phyloP scores from a whole-genome alignment of 768 basidiomycete genomes.

The Mycena vulgaris region DNA sequence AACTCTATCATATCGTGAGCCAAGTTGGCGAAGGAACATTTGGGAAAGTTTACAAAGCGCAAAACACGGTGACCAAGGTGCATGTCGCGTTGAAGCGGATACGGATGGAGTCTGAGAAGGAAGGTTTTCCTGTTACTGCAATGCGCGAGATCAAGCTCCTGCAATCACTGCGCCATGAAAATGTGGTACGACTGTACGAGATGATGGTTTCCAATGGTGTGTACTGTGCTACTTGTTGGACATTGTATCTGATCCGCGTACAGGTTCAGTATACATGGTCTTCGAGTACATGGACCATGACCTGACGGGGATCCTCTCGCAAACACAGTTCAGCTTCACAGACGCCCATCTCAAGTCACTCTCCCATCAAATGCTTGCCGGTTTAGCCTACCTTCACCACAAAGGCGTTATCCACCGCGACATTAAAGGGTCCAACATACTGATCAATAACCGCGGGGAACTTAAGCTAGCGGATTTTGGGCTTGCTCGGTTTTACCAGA shows the following conservation, averaged over 20 bases:
- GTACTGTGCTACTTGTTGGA: conserved; percentile 34
- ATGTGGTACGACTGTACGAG: conserved; percentile 91
- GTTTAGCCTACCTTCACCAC: conserved; percentile 95
- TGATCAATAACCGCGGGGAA: conserved; percentile 92
- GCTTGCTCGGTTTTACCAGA: conserved; percentile 95
- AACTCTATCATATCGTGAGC: conserved; percentile 88
- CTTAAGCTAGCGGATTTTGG: conserved; percentile 98
- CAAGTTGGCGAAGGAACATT: conserved; percentile 99
- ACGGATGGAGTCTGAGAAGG: conserved; percentile 96
- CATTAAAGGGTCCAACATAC: conserved; percentile 99
- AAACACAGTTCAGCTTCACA: conserved; percentile 88
- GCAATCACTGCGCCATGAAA: conserved; percentile 90
- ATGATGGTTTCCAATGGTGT: conserved; percentile 99
- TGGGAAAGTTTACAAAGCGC: conserved; percentile 96
- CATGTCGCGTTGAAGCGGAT: conserved; percentile 96
- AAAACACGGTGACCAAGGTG: conserved; percentile 81
- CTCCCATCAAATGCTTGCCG: conserved; percentile 95
- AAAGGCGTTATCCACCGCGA: conserved; percentile 98
- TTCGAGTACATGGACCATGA: conserved; percentile 99
- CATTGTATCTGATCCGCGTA: conserved; percentile 23
- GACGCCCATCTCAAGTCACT: conserved; percentile 95
- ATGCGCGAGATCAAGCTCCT: conserved; percentile 99
- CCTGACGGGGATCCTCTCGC: conserved; percentile 93
- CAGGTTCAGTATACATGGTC: conserved; percentile 98
- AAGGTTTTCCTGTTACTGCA: conserved; percentile 98